phyloP scores from a whole-genome alignment of 164 flowering plant species.

The Dillenia turbinata region DNA sequence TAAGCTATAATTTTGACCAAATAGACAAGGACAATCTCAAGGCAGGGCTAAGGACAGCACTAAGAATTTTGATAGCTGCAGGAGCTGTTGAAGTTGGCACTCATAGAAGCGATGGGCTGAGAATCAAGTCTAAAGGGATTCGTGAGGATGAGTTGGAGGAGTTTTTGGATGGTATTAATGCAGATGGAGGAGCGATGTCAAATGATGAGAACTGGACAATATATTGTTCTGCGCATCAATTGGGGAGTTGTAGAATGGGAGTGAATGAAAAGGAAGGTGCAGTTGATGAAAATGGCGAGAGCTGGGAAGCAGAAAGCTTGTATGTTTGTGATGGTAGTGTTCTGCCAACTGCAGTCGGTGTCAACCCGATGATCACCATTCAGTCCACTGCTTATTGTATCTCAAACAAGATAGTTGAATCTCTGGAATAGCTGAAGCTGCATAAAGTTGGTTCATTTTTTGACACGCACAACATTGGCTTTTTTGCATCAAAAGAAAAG shows the following conservation, averaged over 20 bases:
- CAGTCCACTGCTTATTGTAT: slow-evolving; percentile 39
- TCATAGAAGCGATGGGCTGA: slow-evolving; percentile 29
- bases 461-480: too few relatives aligned
- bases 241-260: slow-evolving; percentile 48
- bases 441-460: too few relatives aligned
- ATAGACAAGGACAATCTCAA: slow-evolving; percentile 30
- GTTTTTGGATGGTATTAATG: slow-evolving; percentile 24
- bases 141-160: slow-evolving; percentile 28
- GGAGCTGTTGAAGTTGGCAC: slow-evolving; percentile 50
- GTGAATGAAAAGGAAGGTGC: slow-evolving; percentile 26
- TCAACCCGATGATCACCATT: slow-evolving; percentile 51
- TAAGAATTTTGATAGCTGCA: slow-evolving; percentile 40
- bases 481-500: too few relatives aligned
- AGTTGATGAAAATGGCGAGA: slow-evolving; percentile 45
- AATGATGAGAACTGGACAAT: slow-evolving; percentile 22
- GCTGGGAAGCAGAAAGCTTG: slow-evolving; percentile 43
- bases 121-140: slow-evolving; percentile 26
- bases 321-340: slow-evolving; percentile 43
- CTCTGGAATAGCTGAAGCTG: not conserved
- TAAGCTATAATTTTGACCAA: slow-evolving; percentile 17
- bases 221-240: slow-evolving; percentile 36
- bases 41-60: slow-evolving; percentile 22
- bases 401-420: slow-evolving; percentile 25
- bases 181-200: slow-evolving; percentile 16
- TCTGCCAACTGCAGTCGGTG: slow-evolving; percentile 39